Evolutionary conservation across 805 yeast species (phyloP).

Genomic region (Brettanomyces anomalus): DNA sequence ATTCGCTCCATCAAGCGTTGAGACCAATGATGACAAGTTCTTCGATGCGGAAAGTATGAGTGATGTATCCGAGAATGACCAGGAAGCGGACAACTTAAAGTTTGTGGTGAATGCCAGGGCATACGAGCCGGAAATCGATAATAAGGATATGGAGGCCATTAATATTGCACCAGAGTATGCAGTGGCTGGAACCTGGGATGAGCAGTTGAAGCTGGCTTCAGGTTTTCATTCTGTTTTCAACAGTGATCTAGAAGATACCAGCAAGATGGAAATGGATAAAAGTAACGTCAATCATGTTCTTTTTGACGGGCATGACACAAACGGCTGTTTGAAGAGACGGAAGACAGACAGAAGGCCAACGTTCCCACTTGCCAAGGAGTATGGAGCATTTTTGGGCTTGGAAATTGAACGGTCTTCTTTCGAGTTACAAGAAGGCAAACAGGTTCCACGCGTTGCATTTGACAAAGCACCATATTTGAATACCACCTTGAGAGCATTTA

Average conservation of each 20-base stretch:
- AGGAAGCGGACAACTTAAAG: conserved; percentile 9
- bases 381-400: conserved; percentile 6
- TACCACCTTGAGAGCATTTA: conserved; percentile 14
- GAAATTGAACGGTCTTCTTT: conserved; percentile 9
- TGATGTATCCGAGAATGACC: too few relatives aligned
- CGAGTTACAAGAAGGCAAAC: conserved; percentile 13
- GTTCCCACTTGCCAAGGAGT: conserved; percentile 6
- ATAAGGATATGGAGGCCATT: conserved; percentile 35
- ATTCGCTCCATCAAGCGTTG: background rate
- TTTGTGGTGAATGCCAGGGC: conserved; percentile 52
- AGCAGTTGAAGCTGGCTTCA: conserved; percentile 48
- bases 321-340: conserved; percentile 4
- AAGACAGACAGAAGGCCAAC: conserved; percentile 3
- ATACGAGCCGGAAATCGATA: conserved; percentile 56
- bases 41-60: conserved; percentile 19
- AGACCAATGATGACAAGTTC: background rate
- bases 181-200: conserved; percentile 52
- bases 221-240: conserved; percentile 33
- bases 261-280: conserved; percentile 10
- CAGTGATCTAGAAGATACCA: conserved; percentile 8
- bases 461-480: conserved; percentile 25
- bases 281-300: conserved; percentile 14
- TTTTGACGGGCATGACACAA: conserved; percentile 10
- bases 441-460: conserved; percentile 29
- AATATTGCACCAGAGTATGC: conserved; percentile 36